phyloP scores from a whole-genome alignment of 345 rosid species.

The Citrus medica region DNA sequence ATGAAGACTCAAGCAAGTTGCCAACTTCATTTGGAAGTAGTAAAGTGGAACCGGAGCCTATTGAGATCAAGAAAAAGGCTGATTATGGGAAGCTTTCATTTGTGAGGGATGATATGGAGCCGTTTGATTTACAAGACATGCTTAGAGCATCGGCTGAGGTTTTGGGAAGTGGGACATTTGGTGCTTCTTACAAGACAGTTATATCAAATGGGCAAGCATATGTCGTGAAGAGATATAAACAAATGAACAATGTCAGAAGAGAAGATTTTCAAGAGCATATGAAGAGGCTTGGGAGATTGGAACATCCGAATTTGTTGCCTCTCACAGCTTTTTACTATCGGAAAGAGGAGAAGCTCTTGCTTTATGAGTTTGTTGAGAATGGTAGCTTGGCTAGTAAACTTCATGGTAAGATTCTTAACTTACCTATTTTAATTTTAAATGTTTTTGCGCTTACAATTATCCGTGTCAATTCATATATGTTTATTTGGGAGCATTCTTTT shows the following conservation, averaged over 20 bases:
- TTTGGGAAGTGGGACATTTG: conserved; percentile 79
- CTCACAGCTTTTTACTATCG: conserved; percentile 61
- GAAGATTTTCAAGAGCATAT: conserved; percentile 71
- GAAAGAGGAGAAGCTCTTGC: conserved; percentile 71
- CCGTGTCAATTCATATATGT: neutral
- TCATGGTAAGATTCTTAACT: conserved; percentile 36
- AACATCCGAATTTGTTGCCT: conserved; percentile 57
- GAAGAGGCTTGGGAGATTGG: conserved; percentile 55
- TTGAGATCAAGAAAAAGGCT: conserved; percentile 2
- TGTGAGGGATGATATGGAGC: conserved; percentile 42
- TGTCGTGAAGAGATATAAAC: conserved; percentile 80
- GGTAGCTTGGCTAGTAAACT: conserved; percentile 73
- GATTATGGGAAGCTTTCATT: conserved; percentile 50
- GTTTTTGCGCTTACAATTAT: neutral
- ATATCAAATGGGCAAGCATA: conserved; percentile 30
- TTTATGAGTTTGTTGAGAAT: conserved; percentile 44
- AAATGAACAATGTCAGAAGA: conserved; percentile 66
- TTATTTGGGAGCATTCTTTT: too few species aligned
- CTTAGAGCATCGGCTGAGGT: conserved; percentile 75
- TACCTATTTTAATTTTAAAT: neutral
- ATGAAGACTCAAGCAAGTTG: conserved; percentile 19
- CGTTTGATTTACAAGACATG: conserved; percentile 69
- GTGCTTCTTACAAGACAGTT: conserved; percentile 68
- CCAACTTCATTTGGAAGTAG: neutral
- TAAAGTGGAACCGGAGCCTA: neutral